These are phyloP conservation scores for Mortierella sp. DNA, from an alignment of 371 early-diverging fungal species.

Conservation along the genomic window DNA sequence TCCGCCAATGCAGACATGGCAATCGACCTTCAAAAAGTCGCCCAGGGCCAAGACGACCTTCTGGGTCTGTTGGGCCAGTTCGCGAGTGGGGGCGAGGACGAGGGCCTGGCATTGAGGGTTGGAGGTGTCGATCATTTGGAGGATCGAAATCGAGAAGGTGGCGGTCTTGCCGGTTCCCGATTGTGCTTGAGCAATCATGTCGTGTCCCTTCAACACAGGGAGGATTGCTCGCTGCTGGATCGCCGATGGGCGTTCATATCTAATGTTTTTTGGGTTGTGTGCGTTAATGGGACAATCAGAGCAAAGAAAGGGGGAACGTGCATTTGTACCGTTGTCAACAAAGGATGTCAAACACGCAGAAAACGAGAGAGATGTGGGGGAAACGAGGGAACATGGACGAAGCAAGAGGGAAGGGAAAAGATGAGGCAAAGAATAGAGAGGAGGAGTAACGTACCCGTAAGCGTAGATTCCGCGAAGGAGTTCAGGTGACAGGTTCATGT, in stretches of 20 bases:
- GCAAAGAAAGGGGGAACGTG: not conserved
- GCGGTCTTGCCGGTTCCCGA: slow-evolving; percentile 98
- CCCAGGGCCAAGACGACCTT: slow-evolving; percentile 84
- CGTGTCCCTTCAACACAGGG: slow-evolving; percentile 82
- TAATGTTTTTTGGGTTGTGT: slow-evolving; percentile 20
- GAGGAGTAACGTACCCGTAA: slow-evolving; percentile 24
- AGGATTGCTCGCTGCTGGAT: slow-evolving; percentile 93
- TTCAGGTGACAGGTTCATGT: slow-evolving; percentile 30
- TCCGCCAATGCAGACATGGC: slow-evolving; percentile 91
- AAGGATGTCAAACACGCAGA: not conserved
- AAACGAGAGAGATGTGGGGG: not conserved
- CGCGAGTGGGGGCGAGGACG: slow-evolving; percentile 90
- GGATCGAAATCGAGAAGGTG: slow-evolving; percentile 92
- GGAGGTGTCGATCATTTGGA: slow-evolving; percentile 86
- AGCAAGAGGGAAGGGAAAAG: not conserved
- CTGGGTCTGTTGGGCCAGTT: slow-evolving; percentile 89
- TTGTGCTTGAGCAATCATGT: slow-evolving; percentile 95
- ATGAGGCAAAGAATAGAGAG: not conserved
- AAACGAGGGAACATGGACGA: not conserved
- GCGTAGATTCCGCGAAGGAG: slow-evolving; percentile 46
- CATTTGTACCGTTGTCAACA: not conserved
- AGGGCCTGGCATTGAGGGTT: slow-evolving; percentile 85
- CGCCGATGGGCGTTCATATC: slow-evolving; percentile 87
- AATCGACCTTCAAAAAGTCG: slow-evolving; percentile 81
- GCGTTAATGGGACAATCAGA: not conserved